These are phyloP conservation scores for Nothophytophthora sp. DNA, from an alignment of 352 stramenopile genomes.

Conservation along the genomic window DNA sequence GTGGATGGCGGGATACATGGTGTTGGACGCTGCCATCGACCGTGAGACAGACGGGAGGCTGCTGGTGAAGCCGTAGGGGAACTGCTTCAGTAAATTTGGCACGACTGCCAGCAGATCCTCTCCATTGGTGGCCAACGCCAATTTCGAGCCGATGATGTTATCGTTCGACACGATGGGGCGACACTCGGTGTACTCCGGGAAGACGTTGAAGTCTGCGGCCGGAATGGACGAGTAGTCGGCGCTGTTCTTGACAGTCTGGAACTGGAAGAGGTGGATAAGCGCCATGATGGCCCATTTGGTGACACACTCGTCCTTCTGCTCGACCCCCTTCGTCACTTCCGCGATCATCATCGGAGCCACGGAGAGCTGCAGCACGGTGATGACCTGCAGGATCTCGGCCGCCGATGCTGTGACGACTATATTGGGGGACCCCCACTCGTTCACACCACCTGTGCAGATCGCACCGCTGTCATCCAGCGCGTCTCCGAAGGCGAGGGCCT, in stretches of 20 bases:
- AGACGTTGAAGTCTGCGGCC: constrained; percentile 21
- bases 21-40: constrained; percentile 10
- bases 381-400: constrained; percentile 8
- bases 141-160: constrained; percentile 5
- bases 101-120: constrained; percentile 14
- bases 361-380: constrained; percentile 7
- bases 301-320: constrained; percentile 1
- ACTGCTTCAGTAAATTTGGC: constrained; percentile 12
- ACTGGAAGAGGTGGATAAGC: constrained; percentile 15
- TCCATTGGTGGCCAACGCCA: constrained; percentile 6
- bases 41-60: constrained; percentile 13
- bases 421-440: constrained; percentile 19
- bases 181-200: constrained; percentile 26
- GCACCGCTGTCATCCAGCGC: constrained; percentile 5
- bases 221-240: constrained; percentile 19
- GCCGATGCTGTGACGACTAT: constrained; percentile 3
- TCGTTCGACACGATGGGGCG: constrained; percentile 15
- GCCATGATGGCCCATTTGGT: constrained; percentile 15
- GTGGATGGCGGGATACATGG: constrained; percentile 4
- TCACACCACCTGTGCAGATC: constrained; percentile 17
- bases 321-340: constrained; percentile 7
- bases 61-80: constrained; percentile 18
- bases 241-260: constrained; percentile 18
- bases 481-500: constrained; percentile 7
- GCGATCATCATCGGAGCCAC: constrained; percentile 7